Evolutionary conservation across 805 yeast species (phyloP).

Genomic region (Pichia ethanolica): DNA sequence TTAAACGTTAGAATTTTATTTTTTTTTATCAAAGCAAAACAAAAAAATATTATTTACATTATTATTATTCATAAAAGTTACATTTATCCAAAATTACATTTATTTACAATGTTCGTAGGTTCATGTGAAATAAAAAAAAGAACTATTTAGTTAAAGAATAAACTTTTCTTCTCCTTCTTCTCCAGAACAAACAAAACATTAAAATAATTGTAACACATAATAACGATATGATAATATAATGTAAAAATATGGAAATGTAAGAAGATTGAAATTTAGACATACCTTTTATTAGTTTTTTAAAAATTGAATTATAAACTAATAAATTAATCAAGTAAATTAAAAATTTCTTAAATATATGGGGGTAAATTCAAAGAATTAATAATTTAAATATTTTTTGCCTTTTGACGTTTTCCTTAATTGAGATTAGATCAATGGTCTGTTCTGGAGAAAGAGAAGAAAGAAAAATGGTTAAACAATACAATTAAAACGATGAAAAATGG

Average conservation of each 20-base stretch:
- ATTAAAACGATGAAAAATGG: constrained; percentile 2
- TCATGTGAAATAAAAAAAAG: no score
- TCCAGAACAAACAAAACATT: constrained; percentile 1
- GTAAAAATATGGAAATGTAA: no score
- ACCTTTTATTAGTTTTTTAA: background rate
- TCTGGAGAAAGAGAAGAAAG: constrained; percentile 16
- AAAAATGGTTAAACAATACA: background rate
- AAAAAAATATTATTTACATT: no score
- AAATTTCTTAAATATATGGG: constrained; percentile 1
- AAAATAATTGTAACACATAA: background rate
- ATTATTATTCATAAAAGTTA: no score
- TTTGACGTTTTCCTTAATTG: constrained; percentile 1
- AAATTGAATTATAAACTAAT: background rate
- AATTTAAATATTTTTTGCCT: background rate
- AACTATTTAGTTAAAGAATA: no score
- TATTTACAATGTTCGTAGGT: no score
- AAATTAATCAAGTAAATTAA: background rate
- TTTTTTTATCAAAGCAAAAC: no score
- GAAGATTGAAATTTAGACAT: no score
- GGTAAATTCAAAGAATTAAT: background rate
- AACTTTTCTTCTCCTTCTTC: background rate
- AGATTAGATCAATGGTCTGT: constrained; percentile 12
- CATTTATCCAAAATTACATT: no score
- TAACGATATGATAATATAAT: constrained; percentile 2
- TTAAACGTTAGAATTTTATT: no score